Conservation (phyloP, 106 monocot species). For the Apostasia ramifera region DNA sequence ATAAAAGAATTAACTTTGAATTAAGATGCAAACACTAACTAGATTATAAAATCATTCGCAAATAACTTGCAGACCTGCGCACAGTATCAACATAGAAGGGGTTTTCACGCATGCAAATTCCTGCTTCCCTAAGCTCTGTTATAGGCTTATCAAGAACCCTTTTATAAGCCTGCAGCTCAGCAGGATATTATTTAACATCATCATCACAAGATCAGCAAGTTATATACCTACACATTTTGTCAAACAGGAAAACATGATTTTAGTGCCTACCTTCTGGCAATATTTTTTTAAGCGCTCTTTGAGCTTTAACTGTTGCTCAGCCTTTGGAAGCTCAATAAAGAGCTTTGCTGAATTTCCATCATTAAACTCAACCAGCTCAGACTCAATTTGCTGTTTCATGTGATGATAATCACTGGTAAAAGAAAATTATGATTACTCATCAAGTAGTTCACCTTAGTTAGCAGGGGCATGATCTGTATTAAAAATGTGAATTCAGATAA, state of each 20-base stretch:
- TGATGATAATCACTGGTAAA: slow-evolving; percentile 85
- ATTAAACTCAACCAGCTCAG: slow-evolving; percentile 54
- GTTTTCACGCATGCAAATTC: slow-evolving; percentile 99
- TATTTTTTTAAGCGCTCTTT: slow-evolving; percentile 93
- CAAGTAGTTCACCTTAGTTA: neutral
- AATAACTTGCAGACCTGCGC: slow-evolving; percentile 50
- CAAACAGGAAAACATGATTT: too few relatives aligned
- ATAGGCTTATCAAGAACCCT: slow-evolving; percentile 90
- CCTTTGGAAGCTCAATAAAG: slow-evolving; percentile 76
- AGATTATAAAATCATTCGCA: neutral
- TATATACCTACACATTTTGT: neutral
- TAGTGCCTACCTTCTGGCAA: slow-evolving; percentile 69
- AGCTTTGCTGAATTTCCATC: slow-evolving; percentile 37
- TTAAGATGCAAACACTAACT: neutral
- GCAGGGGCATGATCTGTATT: neutral
- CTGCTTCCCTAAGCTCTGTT: slow-evolving; percentile 89
- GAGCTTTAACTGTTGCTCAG: slow-evolving; percentile 67
- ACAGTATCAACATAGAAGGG: slow-evolving; percentile 98
- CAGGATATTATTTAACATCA: neutral
- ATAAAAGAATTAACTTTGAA: too few relatives aligned
- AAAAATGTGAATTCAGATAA: slow-evolving; percentile 1
- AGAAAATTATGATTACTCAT: neutral
- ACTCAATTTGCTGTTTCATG: slow-evolving; percentile 90
- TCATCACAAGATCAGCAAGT: neutral
- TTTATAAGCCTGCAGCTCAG: slow-evolving; percentile 70